Evolutionary conservation across 768 basidiomycete genomes (phyloP).

Genomic region (Baorangia bicolor): DNA sequence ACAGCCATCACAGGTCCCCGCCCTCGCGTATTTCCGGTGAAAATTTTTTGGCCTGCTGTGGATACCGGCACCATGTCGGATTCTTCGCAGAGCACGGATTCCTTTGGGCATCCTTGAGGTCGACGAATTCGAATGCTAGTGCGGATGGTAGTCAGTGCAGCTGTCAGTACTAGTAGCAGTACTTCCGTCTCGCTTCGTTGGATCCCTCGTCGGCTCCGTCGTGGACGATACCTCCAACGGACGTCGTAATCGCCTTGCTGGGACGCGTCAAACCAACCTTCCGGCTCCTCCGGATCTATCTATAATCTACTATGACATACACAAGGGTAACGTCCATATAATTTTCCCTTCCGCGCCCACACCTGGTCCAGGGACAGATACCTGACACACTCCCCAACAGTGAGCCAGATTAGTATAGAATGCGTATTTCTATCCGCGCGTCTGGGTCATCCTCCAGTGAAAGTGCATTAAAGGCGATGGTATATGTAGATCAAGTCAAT

Average conservation of each 20-base stretch:
- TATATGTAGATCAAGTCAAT: slow-evolving; percentile 31
- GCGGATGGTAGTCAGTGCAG: slow-evolving; percentile 3
- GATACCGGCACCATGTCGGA: slow-evolving; percentile 14
- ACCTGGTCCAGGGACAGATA: slow-evolving; percentile 26
- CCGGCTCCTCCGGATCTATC: slow-evolving; percentile 18
- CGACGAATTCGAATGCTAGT: not conserved
- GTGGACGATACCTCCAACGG: not conserved
- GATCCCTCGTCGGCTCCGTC: slow-evolving; percentile 23
- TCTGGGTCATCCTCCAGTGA: slow-evolving; percentile 8
- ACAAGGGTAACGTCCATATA: slow-evolving; percentile 21
- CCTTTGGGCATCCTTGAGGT: not conserved
- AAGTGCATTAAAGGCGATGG: slow-evolving; percentile 26
- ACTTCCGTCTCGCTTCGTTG: slow-evolving; percentile 17
- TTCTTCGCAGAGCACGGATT: slow-evolving; percentile 6
- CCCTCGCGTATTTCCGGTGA: slow-evolving; percentile 39
- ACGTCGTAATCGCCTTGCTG: slow-evolving; percentile 19
- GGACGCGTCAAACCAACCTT: slow-evolving; percentile 5
- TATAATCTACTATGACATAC: slow-evolving; percentile 20
- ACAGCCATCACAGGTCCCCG: slow-evolving; percentile 40
- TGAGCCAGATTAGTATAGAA: slow-evolving; percentile 31
- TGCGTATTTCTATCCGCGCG: slow-evolving; percentile 14
- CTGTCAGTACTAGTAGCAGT: not conserved
- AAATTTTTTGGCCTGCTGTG: slow-evolving; percentile 29
- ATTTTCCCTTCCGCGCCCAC: slow-evolving; percentile 23
- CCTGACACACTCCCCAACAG: not conserved